Evolutionary conservation across 2,329 filamentous ascomycete genomes (phyloP).

Genomic region (Paramyrothecium sp.): DNA sequence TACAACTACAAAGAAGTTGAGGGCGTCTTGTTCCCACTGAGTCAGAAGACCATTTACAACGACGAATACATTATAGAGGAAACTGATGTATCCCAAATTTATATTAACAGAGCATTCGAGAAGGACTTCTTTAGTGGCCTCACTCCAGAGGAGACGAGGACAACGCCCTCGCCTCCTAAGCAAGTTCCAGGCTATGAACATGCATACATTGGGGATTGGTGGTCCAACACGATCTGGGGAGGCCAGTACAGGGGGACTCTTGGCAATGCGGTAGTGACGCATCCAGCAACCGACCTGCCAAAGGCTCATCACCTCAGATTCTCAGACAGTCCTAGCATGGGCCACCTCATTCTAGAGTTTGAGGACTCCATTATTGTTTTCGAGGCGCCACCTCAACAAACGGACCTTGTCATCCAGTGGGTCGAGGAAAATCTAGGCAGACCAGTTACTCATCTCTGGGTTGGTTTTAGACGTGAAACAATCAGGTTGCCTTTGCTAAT

Average conservation of each 20-base stretch:
- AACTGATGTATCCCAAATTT: neutral
- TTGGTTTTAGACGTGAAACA: conserved; percentile 1
- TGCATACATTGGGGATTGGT: conserved; percentile 10
- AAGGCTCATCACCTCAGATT: neutral
- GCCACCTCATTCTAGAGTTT: conserved; percentile 11
- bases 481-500: neutral
- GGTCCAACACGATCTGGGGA: conserved; percentile 8
- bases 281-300: neutral
- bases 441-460: conserved; percentile 12
- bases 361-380: conserved; percentile 10
- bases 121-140: conserved; percentile 1
- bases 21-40: conserved; percentile 6
- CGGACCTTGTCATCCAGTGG: conserved; percentile 12
- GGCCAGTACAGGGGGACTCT: conserved; percentile 9
- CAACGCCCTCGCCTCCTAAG: neutral
- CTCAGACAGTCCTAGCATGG: neutral
- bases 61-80: conserved; percentile 3
- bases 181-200: conserved; percentile 4
- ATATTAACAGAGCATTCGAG: conserved; percentile 1
- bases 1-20: conserved; percentile 7
- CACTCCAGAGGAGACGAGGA: neutral
- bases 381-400: conserved; percentile 14
- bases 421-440: conserved; percentile 8
- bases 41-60: conserved; percentile 7
- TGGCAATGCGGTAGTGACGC: neutral